Percentiles rank a stretch among this genome's conserved stretches.
These are phyloP conservation scores for Alectoria sarmentosa DNA, from an alignment of 495 filamentous ascomycete genomes.

Conservation along the genomic window DNA sequence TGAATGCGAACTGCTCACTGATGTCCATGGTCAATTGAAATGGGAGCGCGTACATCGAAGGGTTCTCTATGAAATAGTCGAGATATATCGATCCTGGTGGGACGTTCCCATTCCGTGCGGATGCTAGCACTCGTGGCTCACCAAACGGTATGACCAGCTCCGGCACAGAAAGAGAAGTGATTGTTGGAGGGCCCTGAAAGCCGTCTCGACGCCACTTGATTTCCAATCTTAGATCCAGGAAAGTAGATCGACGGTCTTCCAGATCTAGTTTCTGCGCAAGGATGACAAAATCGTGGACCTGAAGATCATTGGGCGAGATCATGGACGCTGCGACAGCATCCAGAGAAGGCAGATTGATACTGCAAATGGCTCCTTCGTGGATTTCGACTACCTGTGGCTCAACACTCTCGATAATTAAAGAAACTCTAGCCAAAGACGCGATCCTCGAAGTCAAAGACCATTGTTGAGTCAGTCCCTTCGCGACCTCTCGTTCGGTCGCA, in stretches of 20 bases:
- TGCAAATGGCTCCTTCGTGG: slow-evolving; percentile 46
- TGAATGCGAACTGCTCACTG: slow-evolving; percentile 87
- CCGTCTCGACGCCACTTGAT: slow-evolving; percentile 64
- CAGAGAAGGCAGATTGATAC: slow-evolving; percentile 35
- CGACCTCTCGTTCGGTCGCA: slow-evolving; percentile 15
- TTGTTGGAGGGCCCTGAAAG: slow-evolving; percentile 41
- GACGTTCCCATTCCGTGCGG: slow-evolving; percentile 38
- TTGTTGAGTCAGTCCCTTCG: slow-evolving; percentile 61
- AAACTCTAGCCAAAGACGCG: slow-evolving; percentile 66
- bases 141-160: slow-evolving; percentile 69
- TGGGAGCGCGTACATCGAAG: slow-evolving; percentile 86
- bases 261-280: slow-evolving; percentile 63
- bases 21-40: slow-evolving; percentile 91
- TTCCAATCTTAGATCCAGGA: slow-evolving; percentile 65
- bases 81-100: slow-evolving; percentile 44
- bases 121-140: slow-evolving; percentile 82
- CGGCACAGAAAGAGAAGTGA: slow-evolving; percentile 60
- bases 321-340: slow-evolving; percentile 28
- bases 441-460: slow-evolving; percentile 72
- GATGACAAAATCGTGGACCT: slow-evolving; percentile 63
- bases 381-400: slow-evolving; percentile 49
- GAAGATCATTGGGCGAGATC: slow-evolving; percentile 56
- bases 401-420: slow-evolving; percentile 59
- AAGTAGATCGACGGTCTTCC: slow-evolving; percentile 68
- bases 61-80: slow-evolving; percentile 80